These are phyloP conservation scores for Citrus inodora DNA, from an alignment of 345 rosid species.

Conservation along the genomic window DNA sequence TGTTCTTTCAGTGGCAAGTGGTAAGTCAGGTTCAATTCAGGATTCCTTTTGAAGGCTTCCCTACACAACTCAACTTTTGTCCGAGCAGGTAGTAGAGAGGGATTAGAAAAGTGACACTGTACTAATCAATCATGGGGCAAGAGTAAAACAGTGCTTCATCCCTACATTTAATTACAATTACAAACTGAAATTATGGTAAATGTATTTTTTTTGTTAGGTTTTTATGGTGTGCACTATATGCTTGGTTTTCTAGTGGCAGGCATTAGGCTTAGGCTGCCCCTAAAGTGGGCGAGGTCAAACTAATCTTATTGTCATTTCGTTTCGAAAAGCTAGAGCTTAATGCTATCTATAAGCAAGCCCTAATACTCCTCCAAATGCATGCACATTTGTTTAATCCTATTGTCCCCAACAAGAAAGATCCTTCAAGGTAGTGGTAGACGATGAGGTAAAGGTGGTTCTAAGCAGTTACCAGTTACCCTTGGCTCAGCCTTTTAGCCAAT, in stretches of 20 bases:
- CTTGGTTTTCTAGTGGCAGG: not conserved
- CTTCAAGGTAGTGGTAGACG: not conserved
- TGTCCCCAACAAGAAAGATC: not conserved
- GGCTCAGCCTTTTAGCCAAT: constrained; percentile 15
- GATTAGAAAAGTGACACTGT: not conserved
- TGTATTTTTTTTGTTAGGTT: not conserved
- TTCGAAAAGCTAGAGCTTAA: not conserved
- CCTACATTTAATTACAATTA: not conserved
- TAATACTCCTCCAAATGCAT: too few species aligned
- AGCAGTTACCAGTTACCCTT: not conserved
- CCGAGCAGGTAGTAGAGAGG: not conserved
- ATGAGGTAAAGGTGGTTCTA: constrained; percentile 14
- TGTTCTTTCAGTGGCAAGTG: not conserved
- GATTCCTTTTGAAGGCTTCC: not conserved
- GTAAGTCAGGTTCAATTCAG: not conserved
- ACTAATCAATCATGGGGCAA: not conserved
- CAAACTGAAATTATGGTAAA: not conserved
- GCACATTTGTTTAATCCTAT: not conserved
- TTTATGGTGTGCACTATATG: not conserved
- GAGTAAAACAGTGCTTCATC: not conserved
- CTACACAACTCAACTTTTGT: not conserved
- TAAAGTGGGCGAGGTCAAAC: not conserved
- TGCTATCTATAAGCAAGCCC: too few species aligned
- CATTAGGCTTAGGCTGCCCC: not conserved
- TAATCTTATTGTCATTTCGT: not conserved